Base-by-base conservation (phyloP, 2,329 filamentous ascomycete genomes). In the Claviceps monticola region DNA sequence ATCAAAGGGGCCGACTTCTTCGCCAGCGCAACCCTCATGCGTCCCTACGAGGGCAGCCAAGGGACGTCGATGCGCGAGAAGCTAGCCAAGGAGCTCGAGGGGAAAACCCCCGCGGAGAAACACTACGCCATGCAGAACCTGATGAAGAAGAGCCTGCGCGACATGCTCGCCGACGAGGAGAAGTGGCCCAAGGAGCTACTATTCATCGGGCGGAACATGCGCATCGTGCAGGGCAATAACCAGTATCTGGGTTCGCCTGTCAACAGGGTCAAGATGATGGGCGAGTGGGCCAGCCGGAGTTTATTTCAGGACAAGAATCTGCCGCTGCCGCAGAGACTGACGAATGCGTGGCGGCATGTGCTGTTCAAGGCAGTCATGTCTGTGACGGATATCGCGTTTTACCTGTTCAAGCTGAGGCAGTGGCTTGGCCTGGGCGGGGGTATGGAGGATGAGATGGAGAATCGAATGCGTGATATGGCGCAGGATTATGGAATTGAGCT, bases 361-460 rank as follows among this genome's bases (percentile, higher is more conserved):
- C 60, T 95, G n/a, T 97, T 97, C 70, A 80, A 82, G 59, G 65
- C 82, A 1, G 86, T 95, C 38, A 66, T 98, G 58, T 70, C 88
- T 16, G 74, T 79, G 4, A 86, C 82, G 16, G 93, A 97, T 66
- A 63, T 94, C 0, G 79, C 84, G 11, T 98, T 95, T 66, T 94
- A 86, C 66, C 85, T 84, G 59, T 84, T 82, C 59, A 87, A 86
- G 69, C 49, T 94, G 6, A 77, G 81, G 58, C 90, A 97, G 70
- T 77, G 79, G 64, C 63, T 96, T 13, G 86, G 87, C 0, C 67
- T 82, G 2, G 88, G 90, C 0, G 76, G 82, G 9, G 90, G 90
- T 0, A 93, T 97, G 86, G 93, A 97, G 65, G 91, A 96, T 63
- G 88, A 91, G 64, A 82, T 97, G 55, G 93, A 97, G 72, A 78